These are phyloP conservation scores for Paramyrothecium sp. DNA, from an alignment of 2,329 filamentous ascomycete genomes.

Conservation along the genomic window DNA sequence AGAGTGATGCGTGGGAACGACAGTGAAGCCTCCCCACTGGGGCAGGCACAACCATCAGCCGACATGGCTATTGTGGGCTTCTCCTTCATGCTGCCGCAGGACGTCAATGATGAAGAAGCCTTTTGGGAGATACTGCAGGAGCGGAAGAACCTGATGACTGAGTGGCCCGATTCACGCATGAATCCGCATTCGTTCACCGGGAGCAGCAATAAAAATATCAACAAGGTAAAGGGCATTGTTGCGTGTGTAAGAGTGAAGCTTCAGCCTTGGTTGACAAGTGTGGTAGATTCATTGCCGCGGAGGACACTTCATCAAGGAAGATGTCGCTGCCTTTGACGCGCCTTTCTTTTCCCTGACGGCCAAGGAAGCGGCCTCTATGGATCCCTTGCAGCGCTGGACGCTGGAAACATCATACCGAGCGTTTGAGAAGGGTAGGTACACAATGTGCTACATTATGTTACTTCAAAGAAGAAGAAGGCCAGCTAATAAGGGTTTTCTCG, in stretches of 20 bases:
- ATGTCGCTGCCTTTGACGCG: slow-evolving; percentile 33
- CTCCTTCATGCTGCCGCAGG: slow-evolving; percentile 35
- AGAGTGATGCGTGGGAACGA: background rate
- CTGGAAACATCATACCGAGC: slow-evolving; percentile 8
- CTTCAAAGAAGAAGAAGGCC: background rate
- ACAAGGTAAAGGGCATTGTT: too few relatives aligned
- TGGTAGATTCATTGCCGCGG: background rate
- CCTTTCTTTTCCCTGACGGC: slow-evolving; percentile 31
- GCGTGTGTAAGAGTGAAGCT: slow-evolving; percentile 1
- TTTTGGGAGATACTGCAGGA: slow-evolving; percentile 33
- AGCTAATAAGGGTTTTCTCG: background rate
- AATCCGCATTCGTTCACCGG: slow-evolving; percentile 21
- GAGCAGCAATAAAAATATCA: slow-evolving; percentile 3
- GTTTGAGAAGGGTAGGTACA: slow-evolving; percentile 1
- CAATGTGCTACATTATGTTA: background rate
- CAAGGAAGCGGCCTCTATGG: slow-evolving; percentile 6
- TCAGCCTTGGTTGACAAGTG: too few relatives aligned
- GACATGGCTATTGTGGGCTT: slow-evolving; percentile 35
- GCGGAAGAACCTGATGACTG: slow-evolving; percentile 26
- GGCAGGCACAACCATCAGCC: background rate
- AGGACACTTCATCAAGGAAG: slow-evolving; percentile 30
- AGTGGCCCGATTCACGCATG: slow-evolving; percentile 28
- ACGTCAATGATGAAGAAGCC: slow-evolving; percentile 21
- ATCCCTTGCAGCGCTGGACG: slow-evolving; percentile 9
- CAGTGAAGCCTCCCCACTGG: background rate